These are phyloP conservation scores for Mimosa pudica DNA, from an alignment of 306 rosid genomes.

Conservation along the genomic window DNA sequence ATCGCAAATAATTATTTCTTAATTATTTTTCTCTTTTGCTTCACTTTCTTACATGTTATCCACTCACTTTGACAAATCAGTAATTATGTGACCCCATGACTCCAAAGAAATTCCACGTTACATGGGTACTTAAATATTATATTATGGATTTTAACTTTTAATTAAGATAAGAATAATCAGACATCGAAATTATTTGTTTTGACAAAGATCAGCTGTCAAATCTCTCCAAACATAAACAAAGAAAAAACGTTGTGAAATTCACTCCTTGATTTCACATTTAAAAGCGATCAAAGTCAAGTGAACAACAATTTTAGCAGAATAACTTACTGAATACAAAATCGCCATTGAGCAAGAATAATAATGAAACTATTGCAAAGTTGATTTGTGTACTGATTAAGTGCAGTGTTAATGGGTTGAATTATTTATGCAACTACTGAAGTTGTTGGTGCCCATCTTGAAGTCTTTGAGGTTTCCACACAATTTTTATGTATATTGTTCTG, in stretches of 20 bases:
- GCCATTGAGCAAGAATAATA: not conserved
- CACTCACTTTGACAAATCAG: constrained; percentile 23
- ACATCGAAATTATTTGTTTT: not conserved
- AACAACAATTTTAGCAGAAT: not conserved
- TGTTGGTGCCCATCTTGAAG: constrained; percentile 7
- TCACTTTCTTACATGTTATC: not conserved
- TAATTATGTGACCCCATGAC: not conserved
- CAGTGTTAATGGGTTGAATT: not conserved
- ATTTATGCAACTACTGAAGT: constrained; percentile 20
- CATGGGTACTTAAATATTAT: not conserved
- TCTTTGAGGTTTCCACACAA: not conserved
- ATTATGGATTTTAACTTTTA: not conserved
- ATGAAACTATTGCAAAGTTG: not conserved
- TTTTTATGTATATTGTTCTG: too few relatives aligned
- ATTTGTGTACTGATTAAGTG: not conserved
- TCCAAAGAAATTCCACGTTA: not conserved
- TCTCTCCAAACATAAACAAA: not conserved
- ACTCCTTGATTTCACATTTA: not conserved
- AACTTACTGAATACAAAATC: not conserved
- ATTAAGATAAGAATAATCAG: not conserved
- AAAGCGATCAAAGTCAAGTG: not conserved
- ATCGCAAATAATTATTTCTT: not conserved
- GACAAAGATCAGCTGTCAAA: constrained; percentile 18
- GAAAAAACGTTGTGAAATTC: not conserved
- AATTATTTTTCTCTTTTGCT: not conserved